These are phyloP conservation scores for Salix viminalis DNA, from an alignment of 345 rosid species.

Conservation along the genomic window DNA sequence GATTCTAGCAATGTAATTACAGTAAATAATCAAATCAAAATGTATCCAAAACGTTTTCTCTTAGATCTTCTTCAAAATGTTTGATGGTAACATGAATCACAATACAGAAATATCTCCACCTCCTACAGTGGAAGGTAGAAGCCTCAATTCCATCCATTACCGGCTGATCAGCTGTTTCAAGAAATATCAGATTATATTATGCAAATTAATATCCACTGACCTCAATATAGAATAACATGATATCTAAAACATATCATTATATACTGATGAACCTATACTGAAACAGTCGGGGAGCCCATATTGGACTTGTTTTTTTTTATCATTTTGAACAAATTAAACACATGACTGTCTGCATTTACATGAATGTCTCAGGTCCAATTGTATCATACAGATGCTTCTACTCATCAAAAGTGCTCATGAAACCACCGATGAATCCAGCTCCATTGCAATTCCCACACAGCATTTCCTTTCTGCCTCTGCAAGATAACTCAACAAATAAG, in stretches of 20 bases:
- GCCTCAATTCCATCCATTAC: no score
- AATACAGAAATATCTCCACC: no score
- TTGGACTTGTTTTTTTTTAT: neutral
- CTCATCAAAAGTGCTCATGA: constrained; percentile 55
- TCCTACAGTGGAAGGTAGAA: no score
- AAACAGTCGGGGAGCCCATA: neutral
- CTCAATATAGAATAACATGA: neutral
- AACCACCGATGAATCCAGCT: constrained; percentile 64
- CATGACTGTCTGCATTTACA: neutral
- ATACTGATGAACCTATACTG: neutral
- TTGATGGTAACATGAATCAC: no score
- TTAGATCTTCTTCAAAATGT: no score
- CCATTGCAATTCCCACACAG: constrained; percentile 61
- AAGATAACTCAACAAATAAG: neutral
- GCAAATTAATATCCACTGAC: neutral
- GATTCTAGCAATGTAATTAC: no score
- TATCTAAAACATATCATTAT: neutral
- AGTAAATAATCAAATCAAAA: no score
- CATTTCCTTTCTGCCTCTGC: constrained; percentile 52
- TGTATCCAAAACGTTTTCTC: no score
- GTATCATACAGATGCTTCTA: constrained; percentile 16
- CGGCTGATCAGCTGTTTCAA: neutral
- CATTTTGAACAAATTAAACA: neutral
- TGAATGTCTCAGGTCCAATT: neutral
- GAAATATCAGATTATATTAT: neutral